Base-by-base conservation (phyloP, 1,284 basidiomycete species). In the Naganishia sp. region DNA sequence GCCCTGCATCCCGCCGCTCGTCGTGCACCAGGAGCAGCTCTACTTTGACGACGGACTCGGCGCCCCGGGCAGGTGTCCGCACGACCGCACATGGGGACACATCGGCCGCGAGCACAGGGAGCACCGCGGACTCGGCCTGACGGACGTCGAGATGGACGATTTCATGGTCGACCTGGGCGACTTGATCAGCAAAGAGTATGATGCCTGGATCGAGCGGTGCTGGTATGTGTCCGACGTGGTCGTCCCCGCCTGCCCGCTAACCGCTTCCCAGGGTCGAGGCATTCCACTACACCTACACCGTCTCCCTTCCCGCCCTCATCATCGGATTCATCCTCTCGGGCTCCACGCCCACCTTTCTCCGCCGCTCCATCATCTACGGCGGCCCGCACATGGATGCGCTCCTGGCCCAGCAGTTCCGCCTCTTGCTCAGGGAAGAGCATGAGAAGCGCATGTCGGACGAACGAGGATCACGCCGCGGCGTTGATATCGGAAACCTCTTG, bases 191-290 rank as follows among this genome's bases (percentile, higher is more conserved):
- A 72, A 75, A 46, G 79, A 80, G 66, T 80, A 72, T 67, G 79
- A 80, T 65, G 75, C 74, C 54, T 80, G 78, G 78, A 77, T 80
- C 42, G 78, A 80, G 66, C 72, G 78, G 46, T 80, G 79, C 70
- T 80, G 79, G 79, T 80, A 70, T 71, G 79, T 72, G 6, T n/a
- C 9, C 9, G 7, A 7, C 45, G 2, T 46, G 18, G 18, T 15
- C 7, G 18, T 7, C 21, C 16, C 45, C 18, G 7, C 45, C 16
- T n/a, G 6, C 21, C 25, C 48, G 48, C 48, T 25, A 25, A 46
- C 21, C 45, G 28, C 28, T 28, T 18, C 7, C 13, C 67, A 80
- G 79, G 79, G 75, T 77, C 56, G 79, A 80, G 69, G 76, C 79
- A 25, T 80, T 79, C 64, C 79, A 80, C 66, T 76, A 79, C 64